Evolutionary conservation across 208 protist genomes (phyloP).

Genomic region (Crithidia thermophila): DNA sequence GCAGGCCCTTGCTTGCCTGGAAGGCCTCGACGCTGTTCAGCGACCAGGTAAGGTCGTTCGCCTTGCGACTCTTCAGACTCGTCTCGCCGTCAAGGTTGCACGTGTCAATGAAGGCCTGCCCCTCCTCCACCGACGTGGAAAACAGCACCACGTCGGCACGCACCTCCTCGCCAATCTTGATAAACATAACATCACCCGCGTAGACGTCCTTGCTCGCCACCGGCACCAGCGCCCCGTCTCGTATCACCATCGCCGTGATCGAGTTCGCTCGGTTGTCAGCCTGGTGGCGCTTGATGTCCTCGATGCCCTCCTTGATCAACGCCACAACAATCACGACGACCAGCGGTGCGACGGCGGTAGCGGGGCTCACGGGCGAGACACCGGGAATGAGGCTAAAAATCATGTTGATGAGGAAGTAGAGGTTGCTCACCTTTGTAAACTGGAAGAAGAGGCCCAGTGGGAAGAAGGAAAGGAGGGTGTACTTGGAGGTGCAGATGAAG

Average conservation of each 20-base stretch:
- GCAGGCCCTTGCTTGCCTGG: slow-evolving; percentile 18
- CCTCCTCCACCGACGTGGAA: slow-evolving; percentile 68
- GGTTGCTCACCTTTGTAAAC: slow-evolving; percentile 92
- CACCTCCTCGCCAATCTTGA: slow-evolving; percentile 84
- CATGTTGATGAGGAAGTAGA: slow-evolving; percentile 96
- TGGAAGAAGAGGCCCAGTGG: slow-evolving; percentile 94
- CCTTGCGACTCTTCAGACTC: slow-evolving; percentile 83
- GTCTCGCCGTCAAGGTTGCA: slow-evolving; percentile 93
- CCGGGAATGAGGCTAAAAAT: slow-evolving; percentile 92
- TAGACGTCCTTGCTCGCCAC: slow-evolving; percentile 70
- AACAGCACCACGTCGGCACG: slow-evolving; percentile 90
- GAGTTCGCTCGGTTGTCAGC: slow-evolving; percentile 86
- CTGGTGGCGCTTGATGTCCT: slow-evolving; percentile 86
- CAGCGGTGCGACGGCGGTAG: slow-evolving; percentile 89
- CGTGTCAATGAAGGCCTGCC: slow-evolving; percentile 92
- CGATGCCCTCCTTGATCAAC: slow-evolving; percentile 89
- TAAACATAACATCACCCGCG: slow-evolving; percentile 78
- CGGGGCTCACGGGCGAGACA: slow-evolving; percentile 89
- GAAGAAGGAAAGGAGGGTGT: slow-evolving; percentile 92
- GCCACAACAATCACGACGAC: slow-evolving; percentile 91
- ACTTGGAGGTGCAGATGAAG: slow-evolving; percentile 94
- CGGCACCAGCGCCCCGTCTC: slow-evolving; percentile 44
- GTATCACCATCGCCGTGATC: slow-evolving; percentile 55
- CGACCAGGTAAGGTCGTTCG: slow-evolving; percentile 63
- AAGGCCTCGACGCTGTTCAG: slow-evolving; percentile 49